Conservation (phyloP, 2,329 filamentous ascomycete species). For the Trichoderma citrinoviride region DNA sequence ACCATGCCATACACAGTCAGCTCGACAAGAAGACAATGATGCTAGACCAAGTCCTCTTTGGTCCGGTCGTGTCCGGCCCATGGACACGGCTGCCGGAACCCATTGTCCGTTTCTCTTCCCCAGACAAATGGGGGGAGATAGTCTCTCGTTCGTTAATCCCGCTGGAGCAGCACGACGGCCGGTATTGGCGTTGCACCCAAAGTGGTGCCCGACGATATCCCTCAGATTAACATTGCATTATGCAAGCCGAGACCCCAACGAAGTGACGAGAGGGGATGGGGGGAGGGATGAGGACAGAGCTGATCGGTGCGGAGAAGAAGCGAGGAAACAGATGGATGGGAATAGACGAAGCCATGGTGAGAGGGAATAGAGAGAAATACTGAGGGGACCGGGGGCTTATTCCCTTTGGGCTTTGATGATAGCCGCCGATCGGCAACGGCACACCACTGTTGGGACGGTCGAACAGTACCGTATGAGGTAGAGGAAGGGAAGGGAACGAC, state of each 20-base stretch:
- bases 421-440: conserved; percentile 10
- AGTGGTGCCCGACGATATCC: conserved; percentile 16
- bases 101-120: not conserved
- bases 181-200: conserved; percentile 7
- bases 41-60: not conserved
- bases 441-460: not conserved
- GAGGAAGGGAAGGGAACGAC: not conserved
- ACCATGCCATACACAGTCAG: not conserved
- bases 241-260: not conserved
- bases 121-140: not conserved
- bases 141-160: not conserved
- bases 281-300: not conserved
- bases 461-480: not conserved
- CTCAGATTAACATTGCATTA: conserved; percentile 6
- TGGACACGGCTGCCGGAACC: not conserved
- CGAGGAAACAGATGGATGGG: too few species aligned
- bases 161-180: not conserved
- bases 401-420: conserved; percentile 1
- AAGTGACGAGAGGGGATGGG: not conserved
- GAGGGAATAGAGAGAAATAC: not conserved
- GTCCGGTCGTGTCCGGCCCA: not conserved
- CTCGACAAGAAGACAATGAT: not conserved
- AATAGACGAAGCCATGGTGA: too few species aligned
- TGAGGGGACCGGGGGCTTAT: not conserved
- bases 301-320: not conserved